phyloP scores from a whole-genome alignment of 1,139 yeast genomes.

The Sugiyamaella novakii region DNA sequence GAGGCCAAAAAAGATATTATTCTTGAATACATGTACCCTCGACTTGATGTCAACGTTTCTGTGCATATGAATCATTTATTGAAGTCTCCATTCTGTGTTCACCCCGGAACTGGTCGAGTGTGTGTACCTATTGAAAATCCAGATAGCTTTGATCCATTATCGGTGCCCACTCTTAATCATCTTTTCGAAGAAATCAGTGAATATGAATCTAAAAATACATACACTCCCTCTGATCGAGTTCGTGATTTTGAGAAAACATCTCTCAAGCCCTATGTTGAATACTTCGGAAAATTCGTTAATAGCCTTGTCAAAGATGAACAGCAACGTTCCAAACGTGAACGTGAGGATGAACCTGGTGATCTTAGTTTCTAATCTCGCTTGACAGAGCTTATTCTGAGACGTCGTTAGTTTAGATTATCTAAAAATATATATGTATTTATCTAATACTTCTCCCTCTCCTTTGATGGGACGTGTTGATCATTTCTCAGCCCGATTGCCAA shows the following conservation, averaged over 20 bases:
- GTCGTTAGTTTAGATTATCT: too few species aligned
- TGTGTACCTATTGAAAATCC: conserved; percentile 89
- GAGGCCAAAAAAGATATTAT: conserved; percentile 87
- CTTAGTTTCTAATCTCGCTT: conserved; percentile 18
- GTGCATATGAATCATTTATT: conserved; percentile 86
- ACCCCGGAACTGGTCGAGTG: conserved; percentile 93
- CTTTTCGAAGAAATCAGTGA: conserved; percentile 59
- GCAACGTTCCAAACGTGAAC: conserved; percentile 27
- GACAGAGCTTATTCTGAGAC: too few species aligned
- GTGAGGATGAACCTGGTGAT: conserved; percentile 26
- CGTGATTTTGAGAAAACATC: conserved; percentile 67
- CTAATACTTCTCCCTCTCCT: too few species aligned
- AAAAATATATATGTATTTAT: too few species aligned
- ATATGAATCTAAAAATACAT: conserved; percentile 33
- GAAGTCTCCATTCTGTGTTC: conserved; percentile 97
- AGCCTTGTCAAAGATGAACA: conserved; percentile 58
- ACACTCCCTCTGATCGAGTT: conserved; percentile 28
- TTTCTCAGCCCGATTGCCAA: too few species aligned
- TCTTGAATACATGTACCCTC: conserved; percentile 79
- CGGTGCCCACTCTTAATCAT: conserved; percentile 73
- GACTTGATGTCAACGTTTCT: conserved; percentile 91
- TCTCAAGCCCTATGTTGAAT: conserved; percentile 72
- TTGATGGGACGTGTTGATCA: too few species aligned
- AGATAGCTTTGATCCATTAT: conserved; percentile 72
- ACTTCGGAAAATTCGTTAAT: conserved; percentile 65